Evolutionary conservation across 2,329 filamentous ascomycete genomes (phyloP).

Genomic region (Hypoxylon rubiginosum): DNA sequence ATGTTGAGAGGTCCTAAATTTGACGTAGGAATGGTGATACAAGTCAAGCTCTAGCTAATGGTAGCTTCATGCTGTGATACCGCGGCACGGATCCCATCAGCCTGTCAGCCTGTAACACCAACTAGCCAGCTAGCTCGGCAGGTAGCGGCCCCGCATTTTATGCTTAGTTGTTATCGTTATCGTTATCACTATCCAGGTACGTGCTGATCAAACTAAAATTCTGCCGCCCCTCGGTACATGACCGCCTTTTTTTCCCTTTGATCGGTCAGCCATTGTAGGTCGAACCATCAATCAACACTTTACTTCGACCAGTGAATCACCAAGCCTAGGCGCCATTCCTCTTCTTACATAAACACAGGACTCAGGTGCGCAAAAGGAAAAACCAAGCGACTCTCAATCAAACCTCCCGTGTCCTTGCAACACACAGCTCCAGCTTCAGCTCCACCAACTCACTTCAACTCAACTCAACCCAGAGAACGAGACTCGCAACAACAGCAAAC

Average conservation of each 20-base stretch:
- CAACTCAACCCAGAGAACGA: not conserved
- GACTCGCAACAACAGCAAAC: constrained; percentile 6
- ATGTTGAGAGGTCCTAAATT: not conserved
- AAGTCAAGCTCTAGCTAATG: not conserved
- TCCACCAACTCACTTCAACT: not conserved
- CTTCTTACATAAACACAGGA: too few species aligned
- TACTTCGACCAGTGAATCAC: not conserved
- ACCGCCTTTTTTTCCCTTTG: constrained; percentile 49
- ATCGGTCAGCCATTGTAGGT: constrained; percentile 1
- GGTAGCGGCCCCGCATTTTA: constrained; percentile 13
- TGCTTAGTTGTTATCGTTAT: constrained; percentile 1
- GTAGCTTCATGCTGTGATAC: constrained; percentile 3
- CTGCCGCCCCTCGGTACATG: constrained; percentile 32
- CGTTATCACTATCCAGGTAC: not conserved
- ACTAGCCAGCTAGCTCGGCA: not conserved
- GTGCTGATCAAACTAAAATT: constrained; percentile 12
- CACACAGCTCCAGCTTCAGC: too few species aligned
- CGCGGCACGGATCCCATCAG: not conserved
- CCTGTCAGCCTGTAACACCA: constrained; percentile 1
- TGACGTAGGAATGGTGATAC: constrained; percentile 8
- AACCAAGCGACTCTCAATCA: too few species aligned
- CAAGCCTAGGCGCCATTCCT: not conserved
- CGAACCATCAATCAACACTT: not conserved
- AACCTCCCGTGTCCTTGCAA: too few species aligned
- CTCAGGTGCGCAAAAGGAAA: not conserved